phyloP scores from a whole-genome alignment of 495 filamentous ascomycete genomes.

The Podospora appendiculata region DNA sequence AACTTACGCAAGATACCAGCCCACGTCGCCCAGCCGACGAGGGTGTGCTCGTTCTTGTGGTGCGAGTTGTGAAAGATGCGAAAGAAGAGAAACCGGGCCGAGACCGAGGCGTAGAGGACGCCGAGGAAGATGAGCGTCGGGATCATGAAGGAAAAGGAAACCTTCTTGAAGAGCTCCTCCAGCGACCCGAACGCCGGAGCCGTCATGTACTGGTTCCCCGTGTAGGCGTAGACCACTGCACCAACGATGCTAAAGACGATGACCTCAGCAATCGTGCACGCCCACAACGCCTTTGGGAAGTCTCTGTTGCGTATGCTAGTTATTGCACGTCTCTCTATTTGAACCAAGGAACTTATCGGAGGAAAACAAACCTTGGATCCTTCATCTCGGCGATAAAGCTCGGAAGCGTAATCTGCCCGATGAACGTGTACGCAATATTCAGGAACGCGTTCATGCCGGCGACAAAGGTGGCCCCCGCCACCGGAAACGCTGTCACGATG shows the following conservation, averaged over 20 bases:
- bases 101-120: slow-evolving; percentile 80
- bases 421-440: slow-evolving; percentile 89
- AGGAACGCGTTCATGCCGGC: slow-evolving; percentile 73
- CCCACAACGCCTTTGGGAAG: slow-evolving; percentile 84
- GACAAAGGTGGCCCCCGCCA: slow-evolving; percentile 69
- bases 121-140: slow-evolving; percentile 85
- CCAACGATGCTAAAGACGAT: slow-evolving; percentile 75
- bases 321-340: background rate
- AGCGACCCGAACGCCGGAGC: slow-evolving; percentile 78
- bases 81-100: slow-evolving; percentile 83
- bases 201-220: slow-evolving; percentile 75
- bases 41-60: slow-evolving; percentile 69
- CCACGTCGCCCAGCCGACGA: slow-evolving; percentile 78
- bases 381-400: slow-evolving; percentile 92
- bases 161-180: slow-evolving; percentile 65
- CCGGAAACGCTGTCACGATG: slow-evolving; percentile 55
- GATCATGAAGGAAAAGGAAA: slow-evolving; percentile 87
- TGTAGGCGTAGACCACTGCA: slow-evolving; percentile 68
- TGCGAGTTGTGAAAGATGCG: slow-evolving; percentile 61
- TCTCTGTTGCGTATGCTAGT: slow-evolving; percentile 35
- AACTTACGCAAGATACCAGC: slow-evolving; percentile 52
- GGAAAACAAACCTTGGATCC: slow-evolving; percentile 45
- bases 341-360: background rate
- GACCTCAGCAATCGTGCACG: slow-evolving; percentile 76
- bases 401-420: slow-evolving; percentile 84